Percentiles rank a stretch among this genome's conserved stretches.
Evolutionary conservation across 106 monocot genomes (phyloP).

Genomic region (Narthecium ossifragum): DNA sequence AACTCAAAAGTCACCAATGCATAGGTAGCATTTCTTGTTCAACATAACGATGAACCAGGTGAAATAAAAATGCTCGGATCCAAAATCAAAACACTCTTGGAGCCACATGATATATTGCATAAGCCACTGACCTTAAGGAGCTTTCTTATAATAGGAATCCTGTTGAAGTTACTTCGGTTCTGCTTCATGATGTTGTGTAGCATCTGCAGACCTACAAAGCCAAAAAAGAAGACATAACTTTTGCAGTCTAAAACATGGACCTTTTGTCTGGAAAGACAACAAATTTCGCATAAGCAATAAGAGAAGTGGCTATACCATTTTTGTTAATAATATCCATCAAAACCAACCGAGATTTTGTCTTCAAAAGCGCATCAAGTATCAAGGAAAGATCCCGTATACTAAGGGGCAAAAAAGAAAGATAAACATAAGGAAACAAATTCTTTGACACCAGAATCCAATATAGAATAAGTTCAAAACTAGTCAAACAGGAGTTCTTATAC

Average conservation of each 20-base stretch:
- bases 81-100: no score
- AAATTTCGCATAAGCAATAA: not conserved
- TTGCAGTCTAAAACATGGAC: constrained; percentile 3
- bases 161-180: constrained; percentile 60
- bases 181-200: constrained; percentile 96
- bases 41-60: no score
- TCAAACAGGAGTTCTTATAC: not conserved
- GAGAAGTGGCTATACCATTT: constrained; percentile 47
- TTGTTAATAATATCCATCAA: constrained; percentile 82
- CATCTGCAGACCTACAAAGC: constrained; percentile 78
- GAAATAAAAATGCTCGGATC: no score
- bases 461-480: no score
- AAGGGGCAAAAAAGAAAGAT: constrained; percentile 22
- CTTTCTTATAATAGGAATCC: constrained; percentile 84
- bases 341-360: constrained; percentile 77
- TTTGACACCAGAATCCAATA: not conserved
- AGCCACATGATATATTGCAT: not conserved
- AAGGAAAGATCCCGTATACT: constrained; percentile 87
- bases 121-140: constrained; percentile 65
- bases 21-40: no score
- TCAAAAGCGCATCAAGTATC: constrained; percentile 93
- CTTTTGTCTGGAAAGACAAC: not conserved
- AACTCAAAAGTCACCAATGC: no score
- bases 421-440: not conserved
- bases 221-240: constrained; percentile 3